phyloP scores from a whole-genome alignment of 352 stramenopile species.

The Phytophthora brassicae region DNA sequence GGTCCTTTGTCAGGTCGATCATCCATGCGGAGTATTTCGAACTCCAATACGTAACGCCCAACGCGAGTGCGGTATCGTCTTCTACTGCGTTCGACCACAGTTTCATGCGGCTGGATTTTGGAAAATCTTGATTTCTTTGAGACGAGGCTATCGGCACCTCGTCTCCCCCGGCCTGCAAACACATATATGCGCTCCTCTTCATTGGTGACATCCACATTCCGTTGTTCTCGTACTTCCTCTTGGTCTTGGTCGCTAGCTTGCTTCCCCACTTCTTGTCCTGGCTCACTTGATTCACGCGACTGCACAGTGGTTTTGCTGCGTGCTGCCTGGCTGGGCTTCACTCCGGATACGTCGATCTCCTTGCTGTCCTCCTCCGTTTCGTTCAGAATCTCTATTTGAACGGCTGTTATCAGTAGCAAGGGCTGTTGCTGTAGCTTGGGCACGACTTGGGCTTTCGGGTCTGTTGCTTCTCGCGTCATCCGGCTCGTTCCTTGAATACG shows the following conservation, averaged over 20 bases:
- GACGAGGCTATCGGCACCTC: not conserved
- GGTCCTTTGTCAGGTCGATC: not conserved
- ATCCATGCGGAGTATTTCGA: not conserved
- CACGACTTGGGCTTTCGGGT: no score
- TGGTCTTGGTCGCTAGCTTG: not conserved
- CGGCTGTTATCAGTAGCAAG: no score
- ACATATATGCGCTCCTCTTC: not conserved
- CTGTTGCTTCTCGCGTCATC: no score
- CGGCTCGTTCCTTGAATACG: no score
- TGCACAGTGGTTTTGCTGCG: no score
- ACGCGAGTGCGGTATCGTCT: not conserved
- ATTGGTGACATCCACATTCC: not conserved
- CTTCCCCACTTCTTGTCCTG: not conserved
- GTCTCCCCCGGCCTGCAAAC: not conserved
- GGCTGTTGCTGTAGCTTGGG: no score
- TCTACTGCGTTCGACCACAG: not conserved
- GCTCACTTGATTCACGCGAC: no score
- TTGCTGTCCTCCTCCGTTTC: no score
- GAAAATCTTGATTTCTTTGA: not conserved
- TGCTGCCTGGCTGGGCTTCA: no score
- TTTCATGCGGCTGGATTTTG: not conserved
- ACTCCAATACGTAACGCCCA: slow-evolving; percentile 6
- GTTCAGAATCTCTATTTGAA: no score
- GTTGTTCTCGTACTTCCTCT: not conserved
- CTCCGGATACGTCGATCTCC: no score